Base-by-base conservation (phyloP, 495 filamentous ascomycete genomes). In the Aspergillus leporis region DNA sequence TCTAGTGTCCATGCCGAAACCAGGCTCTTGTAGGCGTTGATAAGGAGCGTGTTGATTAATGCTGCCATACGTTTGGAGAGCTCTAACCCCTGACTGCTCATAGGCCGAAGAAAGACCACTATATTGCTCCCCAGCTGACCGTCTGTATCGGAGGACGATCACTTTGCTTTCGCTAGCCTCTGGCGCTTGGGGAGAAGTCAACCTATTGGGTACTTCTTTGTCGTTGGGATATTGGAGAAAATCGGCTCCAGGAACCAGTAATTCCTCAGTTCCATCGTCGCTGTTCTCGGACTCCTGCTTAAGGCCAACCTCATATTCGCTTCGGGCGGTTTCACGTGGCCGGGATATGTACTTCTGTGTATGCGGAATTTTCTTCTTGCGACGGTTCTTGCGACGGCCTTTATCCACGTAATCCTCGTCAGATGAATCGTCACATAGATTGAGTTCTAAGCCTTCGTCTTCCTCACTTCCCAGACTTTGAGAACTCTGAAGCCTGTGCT, bases 381-480 rank as follows among this genome's bases (percentile, higher is more conserved):
- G 41, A 21, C 47, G 38, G 30, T 38, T 53, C 57, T 60, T 61
- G 25, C 49, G 51, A 7, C 41, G 16, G 5, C 46, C 28, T 47
- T 19, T 51, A 28, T 55, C 52, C 21, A 59, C 60, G 46, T 62
- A 68, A 13, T 68, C 66, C 6, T 63, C 63, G 47, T 74, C 71
- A 21, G 64, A 69, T 5, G 49, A 62, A 16, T 22, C 7, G 19
- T 70, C 60, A 30, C 70, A 60, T 9, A 62, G 53, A 4, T 54
- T 32, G 10, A 46, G 23, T 16, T 62, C 52, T n/a, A 28, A 14
- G 22, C 41, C 34, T 46, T 51, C 30, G 21, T 49, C 53, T 18
- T 63, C 53, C 6, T 56, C 53, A 22, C 50, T 52, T 19, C 19
- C 14, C 8, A 5, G 7, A 23, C 7, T 14, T 19, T 19, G 30